Base-by-base conservation (phyloP, 2,329 filamentous ascomycete genomes). In the Exophiala alcalophila region DNA sequence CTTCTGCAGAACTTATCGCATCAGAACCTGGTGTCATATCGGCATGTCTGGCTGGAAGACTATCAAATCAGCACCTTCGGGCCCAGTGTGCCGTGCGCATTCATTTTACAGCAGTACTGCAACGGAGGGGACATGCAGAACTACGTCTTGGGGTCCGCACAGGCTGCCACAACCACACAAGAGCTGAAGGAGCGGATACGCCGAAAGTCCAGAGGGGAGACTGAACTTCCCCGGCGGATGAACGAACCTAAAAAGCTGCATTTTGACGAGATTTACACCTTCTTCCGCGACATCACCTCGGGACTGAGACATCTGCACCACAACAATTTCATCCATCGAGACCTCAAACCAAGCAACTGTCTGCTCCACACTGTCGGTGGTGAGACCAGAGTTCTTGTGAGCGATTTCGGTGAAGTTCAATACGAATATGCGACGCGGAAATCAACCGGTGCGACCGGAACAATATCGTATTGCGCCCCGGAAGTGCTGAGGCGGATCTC, bases 401-500 rank as follows among this genome's bases (percentile, higher is more conserved):
- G 91, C 62, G 92, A 98, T 62, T 98, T 98, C 67, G 92, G 94
- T 27, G 92, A 98, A 64, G 91, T 97, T 0, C 94, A 98, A 61
- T 77, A 82, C 2, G 86, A 90, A 53, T 84, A 91, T 58, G 78
- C 79, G 1, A 79, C 81, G 11, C 81, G 92, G n/a, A 86, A 84
- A 44, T 95, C 89, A 0, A 95, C 90, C 0, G 92, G 92, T 1
- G 85, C 89, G 0, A 98, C 92, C 0, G 92, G 92, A 1, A 98
- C 92, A 0, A 92, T 98, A 31, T 97, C 91, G 0, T 98, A 96
- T 64, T 98, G 92, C 64, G 92, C 92, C 0, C 92, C 92, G 0
- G 92, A 98, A 64, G 94, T 98, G 0, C 70, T 98, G 20, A 81
- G 77, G 36, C 77, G 77, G 53, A 83, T 75, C 24, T 65, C 61